A percentile compares a stretch with the other conserved stretches of the same genome.
These are phyloP conservation scores for Mycena olivaceomarginata DNA, from an alignment of 768 basidiomycete genomes.

Conservation along the genomic window DNA sequence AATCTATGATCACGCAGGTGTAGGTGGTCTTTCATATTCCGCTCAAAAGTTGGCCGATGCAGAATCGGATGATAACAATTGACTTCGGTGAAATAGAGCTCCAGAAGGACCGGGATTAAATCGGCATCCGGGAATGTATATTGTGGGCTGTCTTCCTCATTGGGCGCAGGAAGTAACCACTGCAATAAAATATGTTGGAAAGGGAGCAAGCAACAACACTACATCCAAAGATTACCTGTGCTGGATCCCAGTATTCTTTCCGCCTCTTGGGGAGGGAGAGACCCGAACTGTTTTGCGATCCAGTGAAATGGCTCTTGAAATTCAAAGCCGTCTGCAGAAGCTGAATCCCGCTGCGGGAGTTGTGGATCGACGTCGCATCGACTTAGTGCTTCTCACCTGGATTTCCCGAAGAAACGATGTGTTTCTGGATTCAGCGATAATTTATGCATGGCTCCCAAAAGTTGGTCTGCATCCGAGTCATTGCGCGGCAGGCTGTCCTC, in stretches of 20 bases:
- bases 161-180: constrained; percentile 34
- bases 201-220: no score
- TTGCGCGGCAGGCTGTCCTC: constrained; percentile 60
- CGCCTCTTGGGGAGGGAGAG: constrained; percentile 58
- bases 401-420: constrained; percentile 71
- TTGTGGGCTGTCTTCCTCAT: constrained; percentile 49
- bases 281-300: constrained; percentile 6
- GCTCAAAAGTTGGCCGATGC: constrained; percentile 83
- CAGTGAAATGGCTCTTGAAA: constrained; percentile 61
- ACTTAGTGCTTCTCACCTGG: constrained; percentile 42
- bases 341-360: constrained; percentile 63
- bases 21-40: constrained; percentile 65
- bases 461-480: constrained; percentile 53
- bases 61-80: constrained; percentile 80
- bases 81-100: constrained; percentile 65
- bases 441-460: constrained; percentile 52
- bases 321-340: constrained; percentile 75
- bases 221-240: constrained; percentile 57
- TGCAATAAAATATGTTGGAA: background rate
- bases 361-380: background rate
- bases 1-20: constrained; percentile 72
- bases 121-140: constrained; percentile 73
- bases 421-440: constrained; percentile 62
- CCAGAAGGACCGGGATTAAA: constrained; percentile 71
- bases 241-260: constrained; percentile 70